phyloP scores from a whole-genome alignment of 1,139 yeast species.

The Geotrichum restrictum region DNA sequence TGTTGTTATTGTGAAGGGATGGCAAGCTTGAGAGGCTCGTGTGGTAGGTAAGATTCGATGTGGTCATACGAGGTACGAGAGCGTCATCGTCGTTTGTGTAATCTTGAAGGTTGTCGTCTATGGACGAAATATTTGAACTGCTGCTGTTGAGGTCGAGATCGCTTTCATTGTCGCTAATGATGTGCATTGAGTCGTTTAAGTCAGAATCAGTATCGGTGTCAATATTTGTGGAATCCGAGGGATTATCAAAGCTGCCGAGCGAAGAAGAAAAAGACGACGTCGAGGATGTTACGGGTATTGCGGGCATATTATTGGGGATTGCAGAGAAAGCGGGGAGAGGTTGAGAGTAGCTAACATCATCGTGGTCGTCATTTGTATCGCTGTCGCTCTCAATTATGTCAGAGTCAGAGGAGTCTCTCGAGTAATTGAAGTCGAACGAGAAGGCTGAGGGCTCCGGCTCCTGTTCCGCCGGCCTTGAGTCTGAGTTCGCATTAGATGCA shows the following conservation, averaged over 20 bases:
- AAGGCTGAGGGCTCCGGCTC: neutral
- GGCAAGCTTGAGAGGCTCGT: no score
- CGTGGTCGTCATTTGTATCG: neutral
- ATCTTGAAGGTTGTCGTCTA: neutral
- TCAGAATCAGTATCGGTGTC: constrained; percentile 1
- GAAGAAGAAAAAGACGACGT: neutral
- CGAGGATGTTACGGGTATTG: neutral
- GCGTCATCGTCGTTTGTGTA: neutral
- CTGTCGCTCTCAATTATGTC: neutral
- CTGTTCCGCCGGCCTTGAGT: neutral
- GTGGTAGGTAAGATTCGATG: neutral
- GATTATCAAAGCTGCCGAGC: neutral
- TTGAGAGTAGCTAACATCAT: no score
- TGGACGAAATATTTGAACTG: neutral
- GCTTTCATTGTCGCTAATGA: constrained; percentile 2
- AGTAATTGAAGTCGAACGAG: neutral
- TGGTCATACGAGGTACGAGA: neutral
- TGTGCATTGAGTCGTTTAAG: neutral
- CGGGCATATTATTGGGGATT: neutral
- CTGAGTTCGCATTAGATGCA: neutral
- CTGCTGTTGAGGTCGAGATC: neutral
- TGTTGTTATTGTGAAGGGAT: neutral
- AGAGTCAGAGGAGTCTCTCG: neutral
- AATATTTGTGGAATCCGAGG: neutral
- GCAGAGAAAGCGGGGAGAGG: neutral